Base-by-base conservation (phyloP, 164 flowering plant genomes). In the Chloranthus sessilifolius region DNA sequence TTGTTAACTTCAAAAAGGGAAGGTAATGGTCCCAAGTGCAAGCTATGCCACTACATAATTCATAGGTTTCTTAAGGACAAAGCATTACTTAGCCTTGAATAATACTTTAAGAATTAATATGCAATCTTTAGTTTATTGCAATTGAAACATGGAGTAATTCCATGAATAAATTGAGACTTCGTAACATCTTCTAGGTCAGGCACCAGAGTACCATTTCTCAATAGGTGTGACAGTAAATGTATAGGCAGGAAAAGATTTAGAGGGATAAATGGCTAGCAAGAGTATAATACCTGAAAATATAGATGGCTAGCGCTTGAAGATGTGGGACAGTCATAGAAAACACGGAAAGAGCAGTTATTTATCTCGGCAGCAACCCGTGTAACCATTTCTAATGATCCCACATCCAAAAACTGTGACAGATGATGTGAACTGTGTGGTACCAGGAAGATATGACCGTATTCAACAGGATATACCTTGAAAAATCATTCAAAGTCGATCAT, bases 381-480 rank as follows among this genome's bases (percentile, higher is more conserved):
- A 22, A 50, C 53, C 61, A 70, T 51, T 42, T 61, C 70, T 47
- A 70, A 24, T 15, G 59, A 51, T 40, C 53, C 59, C 17, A 63
- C 45, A 61, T 61, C 59, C 43, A 50, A 46, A 19, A 26, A 27
- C 27, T 29, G 52, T 21, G 53, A 16, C 20, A 15, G 42, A 21
- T 29, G 29, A 44, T 27, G 33, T 26, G 36, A 43, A 22, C 43
- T 56, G 28, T 14, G 12, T 14, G 74, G 70, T 24, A 58, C 52
- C 36, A 70, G 30, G 64, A 70, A 70, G 33, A 62, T 58, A 59
- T 65, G 70, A 51, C 70, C 74, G 22, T 70, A 70, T 26, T 65
- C 74, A 12, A 62, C 50, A 19, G 74, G 74, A 20, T 47, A 65
- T 30, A 25, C 70, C 74, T 69, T 26, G 35, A 47, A 53, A 60